Evolutionary conservation across 140 eudicot genomes (phyloP), one percentile per base, ranked within the genome.

Genomic region (Flaveria floridana): DNA sequence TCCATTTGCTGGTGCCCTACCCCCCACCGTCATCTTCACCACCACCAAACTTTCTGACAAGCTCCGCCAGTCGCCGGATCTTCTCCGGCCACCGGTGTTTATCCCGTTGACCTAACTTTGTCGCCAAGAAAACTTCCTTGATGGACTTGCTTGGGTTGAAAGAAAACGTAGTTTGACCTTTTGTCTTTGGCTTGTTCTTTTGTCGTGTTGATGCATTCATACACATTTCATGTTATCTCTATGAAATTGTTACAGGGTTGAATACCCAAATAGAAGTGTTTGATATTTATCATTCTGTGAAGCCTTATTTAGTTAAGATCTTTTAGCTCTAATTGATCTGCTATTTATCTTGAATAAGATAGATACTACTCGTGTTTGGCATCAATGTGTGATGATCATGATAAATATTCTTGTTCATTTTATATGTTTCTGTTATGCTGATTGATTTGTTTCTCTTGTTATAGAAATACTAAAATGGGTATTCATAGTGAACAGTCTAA

Each of bases 401-500:
- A 30, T 30, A 4, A 34, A 7, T 34, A 34, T 34, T 34, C 7
- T 12, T 15, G 4, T 25, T 3, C 13, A n/a, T 48, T 59, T 42
- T 53, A 13, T 11, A 2, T 20, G 7, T 1, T 34, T 34, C 7
- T 8, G 25, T 72, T 41, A 64, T 39, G 13, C 48, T 71, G 48
- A 71, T 52, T 16, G 10, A 16, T 6, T 6, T 44, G 2, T 34
- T 46, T n/a, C 9, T 23, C 4, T 10, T 15, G 39, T 61, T 80
- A 51, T 87, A 88, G 87, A 52, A 63, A 18, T 46, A 51, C 72
- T 21, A 37, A 61, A 42, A 93, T 76, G 87, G 73, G 74, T 47
- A 14, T 59, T 26, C 18, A 34, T 42, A 74, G 79, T 71, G 81
- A 85, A 73, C 51, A 65, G 16, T 23, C 83, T 50, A 75, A 66